Evolutionary conservation across 306 rosid species (phyloP).

Genomic region (Malus domestica): DNA sequence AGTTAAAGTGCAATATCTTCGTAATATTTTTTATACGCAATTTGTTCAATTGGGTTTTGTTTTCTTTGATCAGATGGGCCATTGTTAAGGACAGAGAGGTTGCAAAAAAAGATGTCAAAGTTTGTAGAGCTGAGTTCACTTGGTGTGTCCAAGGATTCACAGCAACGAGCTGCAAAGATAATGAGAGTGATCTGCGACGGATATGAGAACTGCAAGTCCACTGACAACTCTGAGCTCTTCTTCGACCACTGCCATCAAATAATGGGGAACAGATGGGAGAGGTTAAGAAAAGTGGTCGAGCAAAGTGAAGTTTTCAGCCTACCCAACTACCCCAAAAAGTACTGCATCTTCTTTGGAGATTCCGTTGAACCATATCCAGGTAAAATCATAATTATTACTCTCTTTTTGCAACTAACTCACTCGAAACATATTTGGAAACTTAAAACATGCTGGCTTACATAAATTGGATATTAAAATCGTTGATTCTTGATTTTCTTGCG

Average conservation of each 20-base stretch:
- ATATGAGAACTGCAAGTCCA: constrained; percentile 30
- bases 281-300: constrained; percentile 29
- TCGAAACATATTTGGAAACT: not conserved
- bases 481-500: no score
- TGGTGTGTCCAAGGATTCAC: constrained; percentile 82
- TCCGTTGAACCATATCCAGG: constrained; percentile 48
- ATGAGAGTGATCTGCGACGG: constrained; percentile 51
- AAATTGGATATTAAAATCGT: no score
- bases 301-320: constrained; percentile 30
- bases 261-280: constrained; percentile 63
- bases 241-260: constrained; percentile 31
- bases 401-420: not conserved
- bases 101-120: constrained; percentile 51
- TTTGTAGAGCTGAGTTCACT: constrained; percentile 53
- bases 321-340: constrained; percentile 25
- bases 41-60: not conserved
- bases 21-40: no score
- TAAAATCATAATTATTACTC: not conserved
- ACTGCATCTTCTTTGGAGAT: constrained; percentile 46
- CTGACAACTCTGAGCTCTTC: constrained; percentile 31
- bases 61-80: constrained; percentile 52
- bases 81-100: constrained; percentile 63
- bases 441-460: no score
- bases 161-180: constrained; percentile 56
- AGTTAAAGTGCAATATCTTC: no score